Conservation (phyloP, 805 yeast genomes). For the Candida sakaeoensis region DNA sequence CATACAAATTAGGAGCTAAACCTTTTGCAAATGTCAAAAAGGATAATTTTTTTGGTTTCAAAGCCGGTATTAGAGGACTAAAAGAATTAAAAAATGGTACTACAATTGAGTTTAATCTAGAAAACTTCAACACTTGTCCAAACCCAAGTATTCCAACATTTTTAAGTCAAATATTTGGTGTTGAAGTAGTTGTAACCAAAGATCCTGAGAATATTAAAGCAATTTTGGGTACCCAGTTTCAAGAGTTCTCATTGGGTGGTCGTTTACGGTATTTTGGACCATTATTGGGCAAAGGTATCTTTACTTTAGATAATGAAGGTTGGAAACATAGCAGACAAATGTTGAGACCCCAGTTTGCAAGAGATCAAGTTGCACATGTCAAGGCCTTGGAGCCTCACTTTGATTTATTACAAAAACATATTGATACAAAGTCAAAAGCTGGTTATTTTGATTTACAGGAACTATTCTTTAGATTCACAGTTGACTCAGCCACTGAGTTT, state of each 20-base stretch:
- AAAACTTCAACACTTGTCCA: conserved; percentile 11
- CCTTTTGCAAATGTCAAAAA: conserved; percentile 6
- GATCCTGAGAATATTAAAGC: conserved; percentile 38
- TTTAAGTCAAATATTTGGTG: conserved; percentile 7
- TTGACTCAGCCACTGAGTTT: conserved; percentile 40
- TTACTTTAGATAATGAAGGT: conserved; percentile 35
- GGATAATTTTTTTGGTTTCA: conserved; percentile 21
- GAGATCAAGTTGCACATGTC: conserved; percentile 35
- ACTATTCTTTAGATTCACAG: conserved; percentile 31
- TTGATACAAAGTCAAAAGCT: conserved; percentile 12
- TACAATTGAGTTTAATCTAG: conserved; percentile 12
- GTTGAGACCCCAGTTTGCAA: conserved; percentile 37
- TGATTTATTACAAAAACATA: conserved; percentile 21
- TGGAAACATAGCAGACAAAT: conserved; percentile 36
- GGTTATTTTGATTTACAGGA: conserved; percentile 32
- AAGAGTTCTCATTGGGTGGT: conserved; percentile 31
- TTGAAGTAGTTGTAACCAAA: conserved; percentile 21
- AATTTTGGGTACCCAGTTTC: conserved; percentile 31
- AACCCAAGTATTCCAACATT: conserved; percentile 9
- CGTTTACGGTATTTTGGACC: conserved; percentile 29
- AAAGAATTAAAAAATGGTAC: conserved; percentile 12
- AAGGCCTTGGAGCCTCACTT: conserved; percentile 29
- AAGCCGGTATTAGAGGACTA: conserved; percentile 10
- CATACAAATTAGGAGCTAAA: conserved; percentile 16
- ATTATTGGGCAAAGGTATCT: conserved; percentile 35